A percentile compares a stretch with the other conserved stretches of the same genome.
phyloP scores from a whole-genome alignment of 2,329 filamentous ascomycete species.

The Thermothelomyces thermophilus region DNA sequence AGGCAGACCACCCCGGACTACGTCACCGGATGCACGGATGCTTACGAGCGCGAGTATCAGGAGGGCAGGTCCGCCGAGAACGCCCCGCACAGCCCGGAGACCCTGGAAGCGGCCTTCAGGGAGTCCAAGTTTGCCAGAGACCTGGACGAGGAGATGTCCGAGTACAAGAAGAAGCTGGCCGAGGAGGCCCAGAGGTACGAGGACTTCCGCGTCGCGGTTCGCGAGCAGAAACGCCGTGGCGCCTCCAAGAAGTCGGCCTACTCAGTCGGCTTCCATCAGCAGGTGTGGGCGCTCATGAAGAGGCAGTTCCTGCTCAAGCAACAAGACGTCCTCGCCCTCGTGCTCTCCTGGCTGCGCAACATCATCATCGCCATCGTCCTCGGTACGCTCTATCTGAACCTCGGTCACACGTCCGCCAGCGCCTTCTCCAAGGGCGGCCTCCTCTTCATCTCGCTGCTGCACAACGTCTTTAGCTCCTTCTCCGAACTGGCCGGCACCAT shows the following conservation, averaged over 20 bases:
- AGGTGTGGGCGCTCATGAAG: constrained; percentile 77
- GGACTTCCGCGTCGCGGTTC: constrained; percentile 69
- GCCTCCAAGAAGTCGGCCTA: constrained; percentile 74
- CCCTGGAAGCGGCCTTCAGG: constrained; percentile 63
- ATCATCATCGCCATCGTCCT: constrained; percentile 72
- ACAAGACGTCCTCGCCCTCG: constrained; percentile 74
- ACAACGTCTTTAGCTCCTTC: constrained; percentile 85
- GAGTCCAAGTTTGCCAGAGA: constrained; percentile 52
- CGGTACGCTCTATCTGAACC: constrained; percentile 71
- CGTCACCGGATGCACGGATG: constrained; percentile 73
- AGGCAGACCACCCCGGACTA: constrained; percentile 78
- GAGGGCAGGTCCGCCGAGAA: constrained; percentile 58
- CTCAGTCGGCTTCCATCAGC: constrained; percentile 73
- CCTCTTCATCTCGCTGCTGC: constrained; percentile 71
- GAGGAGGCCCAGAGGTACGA: constrained; percentile 62
- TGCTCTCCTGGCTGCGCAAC: constrained; percentile 60
- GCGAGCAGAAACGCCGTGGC: constrained; percentile 69
- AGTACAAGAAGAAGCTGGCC: constrained; percentile 59
- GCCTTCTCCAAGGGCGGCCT: constrained; percentile 78
- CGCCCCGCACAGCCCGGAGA: constrained; percentile 61
- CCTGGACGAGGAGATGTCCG: constrained; percentile 58
- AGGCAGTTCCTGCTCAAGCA: constrained; percentile 80
- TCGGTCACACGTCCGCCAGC: constrained; percentile 58
- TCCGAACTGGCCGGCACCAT: constrained; percentile 70
- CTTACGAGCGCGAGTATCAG: constrained; percentile 74